Base-by-base conservation (phyloP, 225 moss, liverwort and hornwort species). In the Rhytidiadelphus loreus region DNA sequence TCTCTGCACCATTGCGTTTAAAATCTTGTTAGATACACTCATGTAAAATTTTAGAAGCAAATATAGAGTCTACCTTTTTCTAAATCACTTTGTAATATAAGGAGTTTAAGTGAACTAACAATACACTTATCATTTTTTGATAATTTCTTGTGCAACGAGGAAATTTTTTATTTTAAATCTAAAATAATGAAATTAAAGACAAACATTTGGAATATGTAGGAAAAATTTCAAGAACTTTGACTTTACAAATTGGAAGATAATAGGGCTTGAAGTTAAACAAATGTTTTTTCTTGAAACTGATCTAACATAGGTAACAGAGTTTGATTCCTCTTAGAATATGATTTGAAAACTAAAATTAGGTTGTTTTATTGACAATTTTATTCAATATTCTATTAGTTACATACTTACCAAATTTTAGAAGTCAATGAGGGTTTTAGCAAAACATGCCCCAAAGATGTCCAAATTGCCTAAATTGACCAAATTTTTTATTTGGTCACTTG, bases 231-330 rank as follows among this genome's bases (percentile, higher is more conserved):
- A 68, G 22, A 66, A 22, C 22, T n/a, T 66, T 66, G 66, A 7
- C 6, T n/a, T n/a, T 2, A 68, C 0, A n/a, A 0, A 68, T 22
- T 68, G 13, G 4, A 23, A 68, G 39, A 39, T 23, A 68, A 12
- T 66, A 37, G 20, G 37, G 3, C 21, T 66, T 66, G 20, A 66
- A 33, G 12, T 68, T 12, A 23, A 13, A 22, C 39, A 3, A 21
- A 2, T 9, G 4, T 68, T n/a, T 68, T n/a, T 39, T 7, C 6
- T n/a, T 2, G 12, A 37, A 66, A 68, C 0, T 22, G 0, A 4
- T 3, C 1, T 7, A 1, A 22, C 2, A n/a, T 12, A 68, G 22
- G 12, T 68, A n/a, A 68, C 2, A 68, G 37, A 19, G 65, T 65
- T 65, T 37, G 37, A 33, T 0, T 29, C 9, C 9, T 33, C 8